A percentile compares a stretch with the other conserved stretches of the same genome.
phyloP scores from a whole-genome alignment of 1,139 yeast genomes.

The Nakaseomyces uthaithaninus region DNA sequence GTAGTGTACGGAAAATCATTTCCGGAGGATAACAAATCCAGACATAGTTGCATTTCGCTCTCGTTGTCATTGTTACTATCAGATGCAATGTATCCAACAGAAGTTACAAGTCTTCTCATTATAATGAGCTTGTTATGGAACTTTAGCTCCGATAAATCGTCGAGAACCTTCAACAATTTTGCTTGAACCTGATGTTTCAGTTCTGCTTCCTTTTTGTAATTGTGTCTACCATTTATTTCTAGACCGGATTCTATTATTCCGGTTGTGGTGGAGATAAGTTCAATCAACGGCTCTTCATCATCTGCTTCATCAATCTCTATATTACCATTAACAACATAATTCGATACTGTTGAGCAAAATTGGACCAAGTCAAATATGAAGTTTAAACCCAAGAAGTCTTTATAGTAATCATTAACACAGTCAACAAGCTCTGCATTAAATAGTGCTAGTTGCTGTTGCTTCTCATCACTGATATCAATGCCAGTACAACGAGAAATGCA shows the following conservation, averaged over 20 bases:
- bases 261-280: background rate
- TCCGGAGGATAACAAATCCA: background rate
- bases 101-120: constrained; percentile 18
- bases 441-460: constrained; percentile 16
- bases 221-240: constrained; percentile 12
- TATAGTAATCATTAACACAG: constrained; percentile 16
- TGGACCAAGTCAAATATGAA: constrained; percentile 14
- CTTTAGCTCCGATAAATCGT: constrained; percentile 10
- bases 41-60: constrained; percentile 11
- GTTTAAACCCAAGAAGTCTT: constrained; percentile 8
- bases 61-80: constrained; percentile 13
- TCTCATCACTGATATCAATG: constrained; percentile 11
- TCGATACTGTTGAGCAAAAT: constrained; percentile 13
- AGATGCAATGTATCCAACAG: constrained; percentile 19
- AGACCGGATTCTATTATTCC: constrained; percentile 16
- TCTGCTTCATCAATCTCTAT: constrained; percentile 8
- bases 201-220: constrained; percentile 11
- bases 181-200: constrained; percentile 15
- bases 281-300: constrained; percentile 9
- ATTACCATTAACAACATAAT: constrained; percentile 7
- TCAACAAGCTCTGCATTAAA: constrained; percentile 21
- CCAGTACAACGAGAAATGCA: background rate
- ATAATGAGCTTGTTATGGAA: constrained; percentile 20
- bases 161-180: constrained; percentile 16
- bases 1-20: constrained; percentile 7